A percentile compares a stretch with the other conserved stretches of the same genome.
These are phyloP conservation scores for Colletotrichum sublineola DNA, from an alignment of 2,329 filamentous ascomycete genomes.

Conservation along the genomic window DNA sequence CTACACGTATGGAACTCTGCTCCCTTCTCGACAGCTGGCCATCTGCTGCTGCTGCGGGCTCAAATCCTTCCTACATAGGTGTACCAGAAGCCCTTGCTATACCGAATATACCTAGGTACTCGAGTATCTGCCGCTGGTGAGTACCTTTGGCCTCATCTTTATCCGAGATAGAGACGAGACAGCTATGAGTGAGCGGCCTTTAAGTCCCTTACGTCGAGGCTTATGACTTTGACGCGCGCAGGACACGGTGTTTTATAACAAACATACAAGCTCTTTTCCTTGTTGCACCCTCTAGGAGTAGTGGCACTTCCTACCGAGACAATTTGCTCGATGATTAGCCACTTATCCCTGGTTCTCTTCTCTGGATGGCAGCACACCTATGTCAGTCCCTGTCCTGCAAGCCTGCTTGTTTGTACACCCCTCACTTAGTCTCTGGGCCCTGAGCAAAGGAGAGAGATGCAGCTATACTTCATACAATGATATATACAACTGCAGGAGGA, in stretches of 20 bases:
- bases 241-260: constrained; percentile 5
- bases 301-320: background rate
- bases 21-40: background rate
- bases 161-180: background rate
- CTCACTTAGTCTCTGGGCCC: background rate
- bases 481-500: background rate
- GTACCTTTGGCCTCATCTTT: background rate
- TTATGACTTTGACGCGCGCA: background rate
- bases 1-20: background rate
- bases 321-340: background rate
- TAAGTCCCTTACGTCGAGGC: constrained; percentile 5
- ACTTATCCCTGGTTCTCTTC: background rate
- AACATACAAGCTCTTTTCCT: background rate
- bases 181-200: background rate
- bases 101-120: background rate
- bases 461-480: background rate
- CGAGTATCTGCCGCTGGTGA: background rate
- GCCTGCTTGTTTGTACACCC: constrained; percentile 1
- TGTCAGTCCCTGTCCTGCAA: constrained; percentile 4
- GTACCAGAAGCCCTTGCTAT: background rate
- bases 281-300: background rate
- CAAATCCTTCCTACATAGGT: background rate
- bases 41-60: background rate
- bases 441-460: background rate
- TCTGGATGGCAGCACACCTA: constrained; percentile 1